These are phyloP conservation scores for Zangia roseola DNA, from an alignment of 768 basidiomycete species.

Conservation along the genomic window DNA sequence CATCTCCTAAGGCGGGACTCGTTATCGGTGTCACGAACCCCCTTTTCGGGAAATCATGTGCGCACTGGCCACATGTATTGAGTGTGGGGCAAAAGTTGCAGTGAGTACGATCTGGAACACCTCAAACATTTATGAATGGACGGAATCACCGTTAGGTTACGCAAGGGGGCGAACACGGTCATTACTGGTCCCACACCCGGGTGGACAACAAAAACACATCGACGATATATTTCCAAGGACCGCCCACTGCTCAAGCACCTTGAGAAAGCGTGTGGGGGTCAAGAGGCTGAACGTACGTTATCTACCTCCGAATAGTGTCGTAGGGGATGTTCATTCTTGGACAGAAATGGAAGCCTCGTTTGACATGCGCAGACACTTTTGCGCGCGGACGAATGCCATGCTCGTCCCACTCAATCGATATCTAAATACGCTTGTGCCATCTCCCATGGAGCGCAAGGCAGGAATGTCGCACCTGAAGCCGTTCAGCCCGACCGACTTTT, in stretches of 20 bases:
- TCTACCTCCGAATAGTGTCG: not conserved
- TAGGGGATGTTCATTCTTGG: not conserved
- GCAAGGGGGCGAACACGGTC: slow-evolving; percentile 3
- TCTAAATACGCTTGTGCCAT: slow-evolving; percentile 82
- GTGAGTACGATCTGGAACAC: slow-evolving; percentile 34
- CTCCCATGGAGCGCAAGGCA: slow-evolving; percentile 45
- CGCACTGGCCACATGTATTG: slow-evolving; percentile 84
- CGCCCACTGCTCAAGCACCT: slow-evolving; percentile 67
- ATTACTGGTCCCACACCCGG: slow-evolving; percentile 59
- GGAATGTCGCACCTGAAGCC: slow-evolving; percentile 51
- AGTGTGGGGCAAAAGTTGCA: slow-evolving; percentile 55
- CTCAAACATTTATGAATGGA: not conserved
- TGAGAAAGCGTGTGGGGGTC: slow-evolving; percentile 56
- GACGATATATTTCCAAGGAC: slow-evolving; percentile 85
- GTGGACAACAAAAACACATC: slow-evolving; percentile 78
- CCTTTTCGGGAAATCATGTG: slow-evolving; percentile 73
- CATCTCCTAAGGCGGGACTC: slow-evolving; percentile 74
- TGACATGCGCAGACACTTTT: slow-evolving; percentile 77
- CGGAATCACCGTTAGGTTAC: not conserved
- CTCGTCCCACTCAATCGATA: slow-evolving; percentile 91
- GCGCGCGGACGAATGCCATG: slow-evolving; percentile 79
- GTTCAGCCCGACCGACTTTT: slow-evolving; percentile 67
- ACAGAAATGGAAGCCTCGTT: slow-evolving; percentile 63
- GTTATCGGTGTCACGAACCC: slow-evolving; percentile 89
- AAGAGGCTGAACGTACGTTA: slow-evolving; percentile 51